Percentiles rank a stretch among this genome's conserved stretches.
Evolutionary conservation across 306 rosid species (phyloP).

Genomic region (Rubus parviflorus): DNA sequence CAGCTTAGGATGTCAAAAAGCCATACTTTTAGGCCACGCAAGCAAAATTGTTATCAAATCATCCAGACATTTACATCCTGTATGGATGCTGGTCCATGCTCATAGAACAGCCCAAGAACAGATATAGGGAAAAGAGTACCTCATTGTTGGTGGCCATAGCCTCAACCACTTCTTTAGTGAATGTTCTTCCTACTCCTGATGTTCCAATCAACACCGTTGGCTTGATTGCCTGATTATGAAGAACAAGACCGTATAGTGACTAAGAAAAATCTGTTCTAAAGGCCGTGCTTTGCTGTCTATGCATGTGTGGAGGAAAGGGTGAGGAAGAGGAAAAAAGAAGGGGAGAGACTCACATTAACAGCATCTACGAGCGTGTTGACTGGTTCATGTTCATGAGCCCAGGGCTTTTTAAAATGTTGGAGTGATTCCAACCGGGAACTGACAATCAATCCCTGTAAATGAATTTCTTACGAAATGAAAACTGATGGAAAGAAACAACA

Average conservation of each 20-base stretch:
- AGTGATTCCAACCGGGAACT: slow-evolving; percentile 83
- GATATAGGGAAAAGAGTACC: slow-evolving; percentile 40
- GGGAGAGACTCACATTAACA: slow-evolving; percentile 50
- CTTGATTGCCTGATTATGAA: slow-evolving; percentile 63
- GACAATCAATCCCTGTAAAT: slow-evolving; percentile 79
- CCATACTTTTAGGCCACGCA: background rate
- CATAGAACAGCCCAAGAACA: background rate
- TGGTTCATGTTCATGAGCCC: slow-evolving; percentile 93
- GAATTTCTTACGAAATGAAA: slow-evolving; percentile 20
- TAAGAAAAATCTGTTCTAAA: slow-evolving; percentile 5
- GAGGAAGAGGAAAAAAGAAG: background rate
- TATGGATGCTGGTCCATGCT: background rate
- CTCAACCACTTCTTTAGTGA: slow-evolving; percentile 72
- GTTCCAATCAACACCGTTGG: slow-evolving; percentile 94
- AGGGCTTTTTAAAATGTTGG: slow-evolving; percentile 92
- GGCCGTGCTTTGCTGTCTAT: background rate
- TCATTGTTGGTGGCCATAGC: slow-evolving; percentile 75
- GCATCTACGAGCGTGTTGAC: slow-evolving; percentile 57
- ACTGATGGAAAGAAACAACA: slow-evolving; percentile 24
- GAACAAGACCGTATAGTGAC: slow-evolving; percentile 22
- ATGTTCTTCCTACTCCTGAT: slow-evolving; percentile 79
- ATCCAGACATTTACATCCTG: background rate
- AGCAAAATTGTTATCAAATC: background rate
- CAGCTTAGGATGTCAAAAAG: background rate
- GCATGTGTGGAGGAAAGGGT: background rate